These are phyloP conservation scores for Neurospora pannonica DNA, from an alignment of 495 filamentous ascomycete species.

Conservation along the genomic window DNA sequence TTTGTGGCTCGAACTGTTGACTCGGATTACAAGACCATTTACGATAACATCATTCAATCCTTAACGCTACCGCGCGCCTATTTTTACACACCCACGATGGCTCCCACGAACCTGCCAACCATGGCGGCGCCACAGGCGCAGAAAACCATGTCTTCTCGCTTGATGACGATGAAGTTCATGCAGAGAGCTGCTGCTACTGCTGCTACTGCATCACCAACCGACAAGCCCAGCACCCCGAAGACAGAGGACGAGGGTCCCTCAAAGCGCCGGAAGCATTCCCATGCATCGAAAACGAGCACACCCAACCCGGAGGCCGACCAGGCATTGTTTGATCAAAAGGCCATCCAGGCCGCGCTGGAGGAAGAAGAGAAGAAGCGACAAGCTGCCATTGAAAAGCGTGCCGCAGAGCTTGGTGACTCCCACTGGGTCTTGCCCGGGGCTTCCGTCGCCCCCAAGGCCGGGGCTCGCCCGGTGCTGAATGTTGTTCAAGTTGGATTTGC, in stretches of 20 bases:
- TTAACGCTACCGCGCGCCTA: not conserved
- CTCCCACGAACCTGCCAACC: constrained; percentile 11
- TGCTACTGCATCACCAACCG: constrained; percentile 31
- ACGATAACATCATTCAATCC: not conserved
- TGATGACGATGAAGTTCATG: constrained; percentile 99
- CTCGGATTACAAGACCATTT: not conserved
- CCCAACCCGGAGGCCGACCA: constrained; percentile 13
- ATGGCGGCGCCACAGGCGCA: constrained; percentile 33
- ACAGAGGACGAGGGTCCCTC: constrained; percentile 26
- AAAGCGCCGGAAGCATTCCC: constrained; percentile 45
- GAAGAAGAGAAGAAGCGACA: constrained; percentile 67
- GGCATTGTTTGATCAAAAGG: constrained; percentile 33
- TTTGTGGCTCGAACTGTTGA: not conserved
- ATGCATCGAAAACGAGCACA: constrained; percentile 10
- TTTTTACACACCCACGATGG: constrained; percentile 6
- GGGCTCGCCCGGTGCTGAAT: constrained; percentile 24
- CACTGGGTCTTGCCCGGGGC: constrained; percentile 66
- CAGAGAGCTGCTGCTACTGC: constrained; percentile 61
- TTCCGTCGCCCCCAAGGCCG: constrained; percentile 6
- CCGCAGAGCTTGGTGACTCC: constrained; percentile 70
- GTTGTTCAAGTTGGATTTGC: constrained; percentile 41
- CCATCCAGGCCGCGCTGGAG: constrained; percentile 58
- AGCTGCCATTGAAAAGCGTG: constrained; percentile 59
- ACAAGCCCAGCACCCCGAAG: constrained; percentile 31
- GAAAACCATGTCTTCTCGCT: constrained; percentile 80